phyloP scores from a whole-genome alignment of 163 green algal genomes.

The Coccomyxa subellipsoidea region DNA sequence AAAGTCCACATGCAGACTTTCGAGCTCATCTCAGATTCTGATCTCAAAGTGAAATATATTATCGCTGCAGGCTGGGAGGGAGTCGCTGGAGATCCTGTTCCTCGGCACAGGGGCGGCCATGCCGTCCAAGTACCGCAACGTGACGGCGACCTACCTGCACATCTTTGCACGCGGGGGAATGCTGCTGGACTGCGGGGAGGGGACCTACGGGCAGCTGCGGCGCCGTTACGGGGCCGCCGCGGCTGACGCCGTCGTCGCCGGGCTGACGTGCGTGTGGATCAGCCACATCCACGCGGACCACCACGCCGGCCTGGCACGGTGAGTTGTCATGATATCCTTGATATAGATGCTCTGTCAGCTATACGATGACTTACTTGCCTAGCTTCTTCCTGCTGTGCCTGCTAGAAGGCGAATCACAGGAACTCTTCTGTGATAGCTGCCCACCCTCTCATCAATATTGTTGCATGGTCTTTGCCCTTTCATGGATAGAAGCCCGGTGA shows the following conservation, averaged over 20 bases:
- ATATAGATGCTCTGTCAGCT: background rate
- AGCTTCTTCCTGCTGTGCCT: no score
- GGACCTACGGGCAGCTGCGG: constrained; percentile 81
- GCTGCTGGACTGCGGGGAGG: constrained; percentile 92
- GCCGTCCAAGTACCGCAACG: constrained; percentile 96
- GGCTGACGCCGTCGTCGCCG: constrained; percentile 27
- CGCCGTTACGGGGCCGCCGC: constrained; percentile 56
- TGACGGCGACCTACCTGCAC: constrained; percentile 73
- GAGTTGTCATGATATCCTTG: background rate
- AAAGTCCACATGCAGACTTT: no score
- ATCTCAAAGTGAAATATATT: no score
- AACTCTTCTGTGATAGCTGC: no score
- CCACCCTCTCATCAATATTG: no score
- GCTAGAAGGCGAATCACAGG: no score
- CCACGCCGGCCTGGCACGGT: constrained; percentile 78
- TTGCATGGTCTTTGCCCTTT: no score
- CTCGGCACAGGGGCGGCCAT: constrained; percentile 87
- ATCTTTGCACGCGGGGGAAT: constrained; percentile 44
- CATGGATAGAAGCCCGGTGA: no score
- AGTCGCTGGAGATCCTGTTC: constrained; percentile 71
- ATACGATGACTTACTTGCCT: no score
- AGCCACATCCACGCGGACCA: constrained; percentile 98
- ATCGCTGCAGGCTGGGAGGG: background rate
- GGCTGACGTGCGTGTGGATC: constrained; percentile 79
- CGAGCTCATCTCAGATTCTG: no score